phyloP scores from a whole-genome alignment of 225 moss, liverwort and hornwort genomes.

The Pseudoscleropodium purum region DNA sequence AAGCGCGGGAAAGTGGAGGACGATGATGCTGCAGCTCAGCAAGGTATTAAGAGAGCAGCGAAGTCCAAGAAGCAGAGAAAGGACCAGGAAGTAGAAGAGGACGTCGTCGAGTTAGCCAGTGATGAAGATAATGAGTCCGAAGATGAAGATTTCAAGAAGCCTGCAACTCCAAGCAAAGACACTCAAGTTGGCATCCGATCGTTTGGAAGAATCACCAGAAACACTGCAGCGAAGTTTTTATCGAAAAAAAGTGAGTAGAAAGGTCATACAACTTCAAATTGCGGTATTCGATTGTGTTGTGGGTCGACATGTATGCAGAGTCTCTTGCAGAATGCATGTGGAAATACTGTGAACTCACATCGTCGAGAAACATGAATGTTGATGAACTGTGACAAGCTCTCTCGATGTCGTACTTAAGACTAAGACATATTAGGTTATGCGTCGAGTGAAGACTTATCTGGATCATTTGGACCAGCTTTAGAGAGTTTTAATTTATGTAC shows the following conservation, averaged over 20 bases:
- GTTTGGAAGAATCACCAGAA: constrained; percentile 37
- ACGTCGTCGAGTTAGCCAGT: background rate
- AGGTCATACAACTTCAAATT: background rate
- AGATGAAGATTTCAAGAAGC: background rate
- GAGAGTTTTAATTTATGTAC: background rate
- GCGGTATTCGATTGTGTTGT: background rate
- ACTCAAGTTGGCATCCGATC: constrained; percentile 16
- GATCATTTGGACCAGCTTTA: background rate
- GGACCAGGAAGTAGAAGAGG: background rate
- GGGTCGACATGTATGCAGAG: background rate
- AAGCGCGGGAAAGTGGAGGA: constrained; percentile 15
- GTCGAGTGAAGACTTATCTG: background rate
- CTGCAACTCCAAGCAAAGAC: background rate
- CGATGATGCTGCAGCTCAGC: background rate
- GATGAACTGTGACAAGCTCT: background rate
- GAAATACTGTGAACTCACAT: background rate
- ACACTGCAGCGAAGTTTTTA: constrained; percentile 9
- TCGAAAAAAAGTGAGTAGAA: background rate
- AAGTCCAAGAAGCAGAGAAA: constrained; percentile 5
- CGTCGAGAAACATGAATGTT: background rate
- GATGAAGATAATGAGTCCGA: background rate
- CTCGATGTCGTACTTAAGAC: background rate
- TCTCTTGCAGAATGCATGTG: background rate
- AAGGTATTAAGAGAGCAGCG: background rate
- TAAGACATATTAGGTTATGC: background rate